phyloP scores from a whole-genome alignment of 257 asterid genomes.

The Linderniella brevidens region DNA sequence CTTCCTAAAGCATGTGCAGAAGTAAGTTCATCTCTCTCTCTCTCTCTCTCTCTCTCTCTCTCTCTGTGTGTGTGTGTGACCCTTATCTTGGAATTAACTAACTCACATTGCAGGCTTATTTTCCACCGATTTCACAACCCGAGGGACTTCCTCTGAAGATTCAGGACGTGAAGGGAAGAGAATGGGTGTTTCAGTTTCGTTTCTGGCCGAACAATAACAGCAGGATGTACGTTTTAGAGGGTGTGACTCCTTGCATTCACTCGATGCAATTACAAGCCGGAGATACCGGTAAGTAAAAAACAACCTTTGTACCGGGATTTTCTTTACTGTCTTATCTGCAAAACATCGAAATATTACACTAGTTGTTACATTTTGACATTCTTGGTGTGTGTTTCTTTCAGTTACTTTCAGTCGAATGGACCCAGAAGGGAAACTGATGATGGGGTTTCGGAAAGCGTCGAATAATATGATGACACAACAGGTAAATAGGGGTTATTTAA shows the following conservation, averaged over 20 bases:
- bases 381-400: conserved; percentile 12
- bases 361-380: background rate
- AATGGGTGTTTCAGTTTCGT: conserved; percentile 92
- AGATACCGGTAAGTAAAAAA: conserved; percentile 48
- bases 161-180: conserved; percentile 94
- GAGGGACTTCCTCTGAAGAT: conserved; percentile 98
- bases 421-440: conserved; percentile 85
- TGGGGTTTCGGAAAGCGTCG: conserved; percentile 95
- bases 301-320: background rate
- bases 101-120: conserved; percentile 53
- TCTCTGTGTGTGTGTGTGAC: conserved; percentile 7
- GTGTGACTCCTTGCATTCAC: conserved; percentile 94
- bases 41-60: background rate
- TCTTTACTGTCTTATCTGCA: background rate
- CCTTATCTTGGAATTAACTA: background rate
- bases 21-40: conserved; percentile 22
- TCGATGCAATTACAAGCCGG: conserved; percentile 98
- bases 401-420: conserved; percentile 98
- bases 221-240: conserved; percentile 94
- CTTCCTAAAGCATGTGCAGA: conserved; percentile 99
- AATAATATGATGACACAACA: conserved; percentile 24
- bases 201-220: conserved; percentile 98
- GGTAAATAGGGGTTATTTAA: conserved; percentile 22
- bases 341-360: background rate
- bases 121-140: conserved; percentile 90